Conservation (phyloP, 441 rosid species). For the Erodium moschatum region DNA sequence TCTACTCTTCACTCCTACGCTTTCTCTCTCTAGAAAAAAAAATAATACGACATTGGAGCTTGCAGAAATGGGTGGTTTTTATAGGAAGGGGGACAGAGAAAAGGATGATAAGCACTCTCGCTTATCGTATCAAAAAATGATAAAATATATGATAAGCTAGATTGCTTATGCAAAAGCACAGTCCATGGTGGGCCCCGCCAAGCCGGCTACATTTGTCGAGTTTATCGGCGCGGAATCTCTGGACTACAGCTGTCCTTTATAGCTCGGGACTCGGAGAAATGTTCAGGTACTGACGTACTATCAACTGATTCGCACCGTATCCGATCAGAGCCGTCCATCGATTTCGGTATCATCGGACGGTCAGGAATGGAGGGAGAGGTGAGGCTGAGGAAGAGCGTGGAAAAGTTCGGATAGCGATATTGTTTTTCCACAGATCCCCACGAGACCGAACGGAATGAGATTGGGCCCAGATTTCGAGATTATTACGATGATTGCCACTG, state of each 20-base stretch:
- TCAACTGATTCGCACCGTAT: not conserved
- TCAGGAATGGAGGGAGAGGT: slow-evolving; percentile 6
- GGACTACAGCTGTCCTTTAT: too few species aligned
- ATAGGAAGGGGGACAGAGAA: slow-evolving; percentile 48
- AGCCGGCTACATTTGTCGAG: too few species aligned
- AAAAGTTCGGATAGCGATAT: not conserved
- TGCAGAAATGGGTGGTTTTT: slow-evolving; percentile 45
- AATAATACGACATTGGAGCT: slow-evolving; percentile 19
- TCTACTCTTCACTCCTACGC: slow-evolving; percentile 25
- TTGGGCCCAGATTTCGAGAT: slow-evolving; percentile 29
- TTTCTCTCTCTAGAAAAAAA: slow-evolving; percentile 6
- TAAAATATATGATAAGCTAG: rapidly evolving
- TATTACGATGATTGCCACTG: slow-evolving; percentile 41
- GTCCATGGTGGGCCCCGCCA: not conserved
- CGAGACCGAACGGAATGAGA: slow-evolving; percentile 17
- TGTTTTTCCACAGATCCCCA: too few species aligned
- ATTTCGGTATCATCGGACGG: slow-evolving; percentile 20
- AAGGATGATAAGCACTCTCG: rapidly evolving
- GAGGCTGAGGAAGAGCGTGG: not conserved
- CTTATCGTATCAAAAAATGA: not conserved
- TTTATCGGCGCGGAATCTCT: too few species aligned
- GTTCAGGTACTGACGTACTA: slow-evolving; percentile 14
- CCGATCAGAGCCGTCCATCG: slow-evolving; percentile 1
- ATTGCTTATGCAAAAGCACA: not conserved
- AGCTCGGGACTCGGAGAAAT: slow-evolving; percentile 11